phyloP scores from a whole-genome alignment of 164 flowering plant species.

The Tinospora cordifolia region DNA sequence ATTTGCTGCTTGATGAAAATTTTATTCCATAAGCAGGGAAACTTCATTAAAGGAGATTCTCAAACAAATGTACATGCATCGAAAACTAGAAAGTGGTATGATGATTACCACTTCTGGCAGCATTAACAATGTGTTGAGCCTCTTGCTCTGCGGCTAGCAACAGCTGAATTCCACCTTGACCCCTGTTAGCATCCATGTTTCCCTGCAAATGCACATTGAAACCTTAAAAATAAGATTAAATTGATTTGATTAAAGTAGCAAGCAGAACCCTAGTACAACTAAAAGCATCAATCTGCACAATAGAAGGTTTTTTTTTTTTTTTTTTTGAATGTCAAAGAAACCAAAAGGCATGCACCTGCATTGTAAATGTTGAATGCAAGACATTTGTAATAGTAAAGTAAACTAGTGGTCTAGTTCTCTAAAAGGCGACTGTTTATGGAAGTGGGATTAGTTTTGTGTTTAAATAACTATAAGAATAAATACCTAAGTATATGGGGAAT shows the following conservation, averaged over 20 bases:
- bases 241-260: neutral
- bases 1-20: neutral
- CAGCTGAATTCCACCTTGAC: slow-evolving; percentile 59
- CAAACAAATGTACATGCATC: neutral
- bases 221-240: slow-evolving; percentile 7
- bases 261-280: neutral
- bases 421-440: neutral
- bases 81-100: neutral
- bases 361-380: neutral
- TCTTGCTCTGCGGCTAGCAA: slow-evolving; percentile 74
- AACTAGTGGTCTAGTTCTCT: neutral
- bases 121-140: slow-evolving; percentile 66
- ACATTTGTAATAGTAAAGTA: neutral
- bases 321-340: neutral
- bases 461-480: neutral
- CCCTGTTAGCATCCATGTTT: slow-evolving; percentile 42
- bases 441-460: neutral
- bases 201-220: slow-evolving; percentile 16
- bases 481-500: too few relatives aligned
- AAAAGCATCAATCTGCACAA: neutral
- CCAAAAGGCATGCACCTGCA: neutral
- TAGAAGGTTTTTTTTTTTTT: too few relatives aligned
- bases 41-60: neutral
- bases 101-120: slow-evolving; percentile 49
- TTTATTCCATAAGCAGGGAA: neutral